Conservation (phyloP, 768 basidiomycete species). For the Chalciporus piperatus region DNA sequence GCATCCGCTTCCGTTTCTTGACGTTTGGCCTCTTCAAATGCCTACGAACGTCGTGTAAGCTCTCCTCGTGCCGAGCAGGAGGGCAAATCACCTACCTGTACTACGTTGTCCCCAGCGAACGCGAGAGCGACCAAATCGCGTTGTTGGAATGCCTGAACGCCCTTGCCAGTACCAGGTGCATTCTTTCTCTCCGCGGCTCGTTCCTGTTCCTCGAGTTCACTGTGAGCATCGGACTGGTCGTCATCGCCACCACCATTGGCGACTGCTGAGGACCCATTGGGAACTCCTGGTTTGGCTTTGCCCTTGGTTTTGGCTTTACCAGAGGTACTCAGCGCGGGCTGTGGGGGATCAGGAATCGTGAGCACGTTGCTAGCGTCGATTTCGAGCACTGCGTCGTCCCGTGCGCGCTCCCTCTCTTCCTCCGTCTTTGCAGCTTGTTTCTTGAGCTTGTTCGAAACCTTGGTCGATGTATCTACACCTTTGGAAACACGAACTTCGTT, state of each 20-base stretch:
- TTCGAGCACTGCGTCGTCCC: conserved; percentile 78
- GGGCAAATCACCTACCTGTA: conserved; percentile 54
- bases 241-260: conserved; percentile 13
- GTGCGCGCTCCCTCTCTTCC: conserved; percentile 55
- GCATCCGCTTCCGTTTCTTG: conserved; percentile 85
- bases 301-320: conserved; percentile 12
- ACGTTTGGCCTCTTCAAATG: conserved; percentile 82
- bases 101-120: conserved; percentile 96
- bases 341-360: conserved; percentile 12
- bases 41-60: conserved; percentile 40
- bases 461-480: conserved; percentile 54
- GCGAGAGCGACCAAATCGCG: conserved; percentile 90
- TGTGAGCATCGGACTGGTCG: conserved; percentile 54
- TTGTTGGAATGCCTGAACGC: conserved; percentile 76
- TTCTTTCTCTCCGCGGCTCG: conserved; percentile 43
- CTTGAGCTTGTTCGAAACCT: conserved; percentile 72
- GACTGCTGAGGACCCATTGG: not conserved
- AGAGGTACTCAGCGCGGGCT: not conserved
- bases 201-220: conserved; percentile 74
- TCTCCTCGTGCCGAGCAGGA: too few relatives aligned
- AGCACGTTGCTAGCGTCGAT: conserved; percentile 44
- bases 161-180: conserved; percentile 36
- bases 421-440: conserved; percentile 58
- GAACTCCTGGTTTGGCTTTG: conserved; percentile 10
- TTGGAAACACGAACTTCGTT: conserved; percentile 75